Evolutionary conservation across 805 yeast species (phyloP), one percentile per base, ranked within the genome.

Genomic region (Hyphopichia homilentoma): DNA sequence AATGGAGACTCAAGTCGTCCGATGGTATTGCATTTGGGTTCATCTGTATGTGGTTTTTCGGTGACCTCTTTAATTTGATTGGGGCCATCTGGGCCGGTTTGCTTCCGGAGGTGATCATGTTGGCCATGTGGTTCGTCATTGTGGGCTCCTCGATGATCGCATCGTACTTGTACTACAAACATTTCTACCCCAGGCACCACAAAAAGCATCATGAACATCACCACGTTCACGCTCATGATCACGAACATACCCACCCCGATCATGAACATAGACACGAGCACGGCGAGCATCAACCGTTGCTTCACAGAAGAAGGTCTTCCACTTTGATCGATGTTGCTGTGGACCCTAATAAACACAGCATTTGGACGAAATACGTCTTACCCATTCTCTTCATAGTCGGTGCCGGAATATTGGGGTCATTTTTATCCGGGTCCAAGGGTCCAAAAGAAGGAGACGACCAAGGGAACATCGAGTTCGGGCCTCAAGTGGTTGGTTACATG

Each of bases 1-100:
- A 84, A 58, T 84, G 88, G 88, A 59, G 84, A 33, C 58, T 78
- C 33, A 78, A 84, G 48, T 71, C 79, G 12, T 84, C 87, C 4
- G 89, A 82, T 21, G 94, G 94, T 5, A 77, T 84, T 16, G 76
- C 90, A 23, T 68, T 81, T 20, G 73, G 79, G 5, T 83, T 84
- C 46, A 68, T 84, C 16, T 43, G 72, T 7, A 71, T 79, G 32
- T 84, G 93, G 93, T 69, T 81, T 24, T 44, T 78, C 12, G 93
- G 93, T 3, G 94, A 84, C 47, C 32, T 83, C 6, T 68, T 79
- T 42, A 84, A 84, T 50, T 62, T 84, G 22, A 47, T 65, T 1
- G 94, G 94, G 2, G 63, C 89, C 0, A 18, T 83, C 2, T 77
- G 84, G 84, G 93, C 86, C 0, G 67, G 70, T 0, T 61, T 84